phyloP scores from a whole-genome alignment of 129 eudicot genomes.

The Heracleum sosnowskyi region DNA sequence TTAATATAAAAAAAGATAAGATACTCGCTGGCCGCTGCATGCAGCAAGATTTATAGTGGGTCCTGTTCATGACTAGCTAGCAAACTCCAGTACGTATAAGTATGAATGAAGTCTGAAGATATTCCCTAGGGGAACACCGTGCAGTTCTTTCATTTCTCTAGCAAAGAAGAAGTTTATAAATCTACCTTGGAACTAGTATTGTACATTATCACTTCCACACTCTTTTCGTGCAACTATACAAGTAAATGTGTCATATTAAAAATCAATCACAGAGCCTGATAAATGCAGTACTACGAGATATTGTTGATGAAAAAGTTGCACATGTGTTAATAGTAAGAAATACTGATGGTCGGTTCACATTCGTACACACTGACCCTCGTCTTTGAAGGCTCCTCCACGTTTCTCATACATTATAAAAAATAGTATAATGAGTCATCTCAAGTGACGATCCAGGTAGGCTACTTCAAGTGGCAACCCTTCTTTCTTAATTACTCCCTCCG shows the following conservation, averaged over 20 bases:
- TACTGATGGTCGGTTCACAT: not conserved
- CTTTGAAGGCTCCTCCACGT: too few species aligned
- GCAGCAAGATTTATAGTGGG: slow-evolving; percentile 8
- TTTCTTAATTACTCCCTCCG: too few species aligned
- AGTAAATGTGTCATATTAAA: not conserved
- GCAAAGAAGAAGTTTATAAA: not conserved
- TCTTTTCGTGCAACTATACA: not conserved
- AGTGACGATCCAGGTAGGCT: too few species aligned
- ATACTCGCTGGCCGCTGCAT: not conserved
- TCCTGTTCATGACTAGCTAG: not conserved
- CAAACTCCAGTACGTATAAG: not conserved
- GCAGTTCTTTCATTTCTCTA: slow-evolving; percentile 7
- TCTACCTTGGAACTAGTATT: slow-evolving; percentile 7
- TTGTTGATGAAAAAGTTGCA: slow-evolving; percentile 2
- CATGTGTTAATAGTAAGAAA: not conserved
- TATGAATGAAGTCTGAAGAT: slow-evolving; percentile 3
- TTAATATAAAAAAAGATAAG: not conserved
- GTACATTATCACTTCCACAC: slow-evolving; percentile 10
- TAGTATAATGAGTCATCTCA: too few species aligned
- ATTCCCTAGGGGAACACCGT: not conserved
- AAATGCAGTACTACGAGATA: not conserved
- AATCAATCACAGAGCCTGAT: not conserved
- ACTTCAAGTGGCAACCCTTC: too few species aligned
- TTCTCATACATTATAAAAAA: too few species aligned
- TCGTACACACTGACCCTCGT: not conserved